Conservation (phyloP, 177 flowering plant genomes). For the Vitis hybrid region DNA sequence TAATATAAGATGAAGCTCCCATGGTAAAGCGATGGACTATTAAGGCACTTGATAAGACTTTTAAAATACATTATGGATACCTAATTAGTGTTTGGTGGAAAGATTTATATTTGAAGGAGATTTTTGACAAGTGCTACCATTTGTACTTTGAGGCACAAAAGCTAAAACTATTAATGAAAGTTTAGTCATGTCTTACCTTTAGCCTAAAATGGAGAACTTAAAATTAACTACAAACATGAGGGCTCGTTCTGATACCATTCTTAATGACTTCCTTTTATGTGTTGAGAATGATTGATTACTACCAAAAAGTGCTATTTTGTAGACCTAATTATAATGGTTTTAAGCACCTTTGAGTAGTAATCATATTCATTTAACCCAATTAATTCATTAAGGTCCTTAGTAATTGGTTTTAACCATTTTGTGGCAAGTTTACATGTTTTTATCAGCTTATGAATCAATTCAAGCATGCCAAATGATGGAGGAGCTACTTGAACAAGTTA, state of each 20-base stretch:
- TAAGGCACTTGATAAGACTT: slow-evolving; percentile 1
- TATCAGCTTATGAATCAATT: too few species aligned
- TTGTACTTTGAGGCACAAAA: not conserved
- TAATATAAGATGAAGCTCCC: slow-evolving; percentile 20
- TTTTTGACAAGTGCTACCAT: not conserved
- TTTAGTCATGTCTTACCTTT: not conserved
- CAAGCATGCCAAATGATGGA: too few species aligned
- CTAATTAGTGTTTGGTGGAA: slow-evolving; percentile 4
- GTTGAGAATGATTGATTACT: not conserved
- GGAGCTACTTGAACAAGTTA: too few species aligned
- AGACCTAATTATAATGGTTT: too few species aligned
- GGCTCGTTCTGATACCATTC: not conserved
- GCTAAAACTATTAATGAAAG: not conserved
- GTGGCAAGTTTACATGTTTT: too few species aligned
- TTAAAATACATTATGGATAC: slow-evolving; percentile 5
- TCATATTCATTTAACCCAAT: too few species aligned
- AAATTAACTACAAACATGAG: not conserved
- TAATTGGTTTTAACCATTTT: too few species aligned
- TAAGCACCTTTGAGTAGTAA: too few species aligned
- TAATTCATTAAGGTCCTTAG: too few species aligned
- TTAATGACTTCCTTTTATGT: not conserved
- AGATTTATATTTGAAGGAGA: not conserved
- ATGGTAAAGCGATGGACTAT: slow-evolving; percentile 10
- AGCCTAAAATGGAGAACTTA: not conserved
- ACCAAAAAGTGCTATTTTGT: too few species aligned